These are phyloP conservation scores for Puccinellia tenuiflora DNA, from an alignment of 176 grass and related monocot genomes.

Conservation along the genomic window DNA sequence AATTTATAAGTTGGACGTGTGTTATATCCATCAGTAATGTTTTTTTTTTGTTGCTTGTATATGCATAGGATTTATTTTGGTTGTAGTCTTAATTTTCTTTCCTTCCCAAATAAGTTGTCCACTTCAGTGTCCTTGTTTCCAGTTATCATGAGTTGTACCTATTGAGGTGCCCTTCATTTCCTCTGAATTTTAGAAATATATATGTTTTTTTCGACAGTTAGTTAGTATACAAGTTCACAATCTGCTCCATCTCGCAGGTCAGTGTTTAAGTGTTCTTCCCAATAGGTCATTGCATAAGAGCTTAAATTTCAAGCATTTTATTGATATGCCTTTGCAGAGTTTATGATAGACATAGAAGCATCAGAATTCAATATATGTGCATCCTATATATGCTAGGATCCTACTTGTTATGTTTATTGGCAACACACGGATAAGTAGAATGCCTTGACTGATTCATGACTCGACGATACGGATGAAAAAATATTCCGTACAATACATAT, in stretches of 20 bases:
- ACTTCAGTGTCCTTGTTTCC: no score
- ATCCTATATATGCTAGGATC: no score
- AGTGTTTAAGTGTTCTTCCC: background rate
- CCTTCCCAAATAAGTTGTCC: no score
- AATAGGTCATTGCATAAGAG: background rate
- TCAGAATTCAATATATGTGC: background rate
- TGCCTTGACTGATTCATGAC: background rate
- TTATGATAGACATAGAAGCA: background rate
- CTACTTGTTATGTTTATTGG: background rate
- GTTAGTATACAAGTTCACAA: background rate
- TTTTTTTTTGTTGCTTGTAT: no score
- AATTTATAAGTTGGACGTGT: no score
- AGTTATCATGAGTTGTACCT: background rate
- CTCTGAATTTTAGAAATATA: background rate
- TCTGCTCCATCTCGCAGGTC: background rate
- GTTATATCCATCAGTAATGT: no score
- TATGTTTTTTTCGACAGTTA: background rate
- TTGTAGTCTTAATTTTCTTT: no score
- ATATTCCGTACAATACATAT: background rate
- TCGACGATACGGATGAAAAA: background rate
- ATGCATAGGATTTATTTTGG: no score
- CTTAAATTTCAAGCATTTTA: no score
- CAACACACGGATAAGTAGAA: background rate
- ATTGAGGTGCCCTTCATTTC: background rate
- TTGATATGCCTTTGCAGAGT: background rate